Base-by-base conservation (phyloP, 768 basidiomycete species). In the Suillus sp. region DNA sequence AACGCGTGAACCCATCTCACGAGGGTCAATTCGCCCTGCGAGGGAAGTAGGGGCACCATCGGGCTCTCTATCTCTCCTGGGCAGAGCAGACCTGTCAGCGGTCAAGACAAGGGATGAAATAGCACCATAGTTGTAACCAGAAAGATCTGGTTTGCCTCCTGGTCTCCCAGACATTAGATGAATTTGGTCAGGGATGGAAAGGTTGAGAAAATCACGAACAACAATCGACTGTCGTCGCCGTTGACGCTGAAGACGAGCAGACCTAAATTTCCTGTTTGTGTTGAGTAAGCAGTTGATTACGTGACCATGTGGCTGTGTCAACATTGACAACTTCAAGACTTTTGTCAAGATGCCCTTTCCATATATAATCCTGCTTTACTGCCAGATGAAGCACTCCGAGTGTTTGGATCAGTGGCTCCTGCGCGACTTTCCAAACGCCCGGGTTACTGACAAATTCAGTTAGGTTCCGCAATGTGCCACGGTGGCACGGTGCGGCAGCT, bases 11-110 rank as follows among this genome's bases (percentile, higher is more conserved):
- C 96, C 96, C 96, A 99, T 99, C 66, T 96, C 90, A 65, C 83
- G 85, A 10, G 88, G 83, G 80, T 94, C 89, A 62, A 99, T 98
- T 32, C 91, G 86, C 18, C 97, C 97, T 51, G 88, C 90, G 38
- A 99, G 87, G 2, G 95, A 90, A 18, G 96, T 96, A 11, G 96
- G 93, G 9, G 95, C 93, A 66, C 97, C 96, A 81, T 97, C 95
- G 8, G 96, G 96, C 75, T 99, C 96, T 79, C 92, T 92, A 83
- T 96, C 93, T 66, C 95, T 84, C 54, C 94, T 84, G 22, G 92
- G 92, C 58, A 94, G 78, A 2, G 83, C 84, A 59, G 91, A 90
- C 60, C 89, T 82, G 78, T 93, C 91, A 14, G 96, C 93, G n/a
- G 92, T 95, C 71, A 98, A 83, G 51, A 99, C 96, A 50, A 98